Evolutionary conservation across 176 grass and related monocot species (phyloP).

Genomic region (Themeda triandra): DNA sequence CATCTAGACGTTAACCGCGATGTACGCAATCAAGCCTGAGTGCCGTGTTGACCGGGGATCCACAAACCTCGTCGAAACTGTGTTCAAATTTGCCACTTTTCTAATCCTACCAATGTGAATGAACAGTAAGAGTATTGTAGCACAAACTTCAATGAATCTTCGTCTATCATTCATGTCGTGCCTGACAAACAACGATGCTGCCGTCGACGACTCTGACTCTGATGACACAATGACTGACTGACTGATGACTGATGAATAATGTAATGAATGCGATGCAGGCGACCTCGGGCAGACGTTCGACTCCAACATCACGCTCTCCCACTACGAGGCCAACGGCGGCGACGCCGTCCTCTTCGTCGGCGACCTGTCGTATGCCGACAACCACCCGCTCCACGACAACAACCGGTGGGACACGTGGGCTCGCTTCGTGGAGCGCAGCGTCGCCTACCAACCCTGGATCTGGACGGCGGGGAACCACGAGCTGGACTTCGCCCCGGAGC

Average conservation of each 20-base stretch:
- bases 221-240: too few species aligned
- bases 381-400: slow-evolving; percentile 59
- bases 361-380: slow-evolving; percentile 72
- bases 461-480: slow-evolving; percentile 78
- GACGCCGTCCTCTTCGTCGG: slow-evolving; percentile 57
- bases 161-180: too few species aligned
- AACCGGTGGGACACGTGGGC: slow-evolving; percentile 68
- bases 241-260: background rate
- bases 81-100: background rate
- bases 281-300: slow-evolving; percentile 78
- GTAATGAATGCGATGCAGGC: slow-evolving; percentile 16
- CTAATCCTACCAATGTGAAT: too few species aligned
- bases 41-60: background rate
- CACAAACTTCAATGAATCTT: too few species aligned
- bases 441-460: slow-evolving; percentile 63
- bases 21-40: background rate
- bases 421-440: slow-evolving; percentile 55
- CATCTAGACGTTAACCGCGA: background rate
- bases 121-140: too few species aligned
- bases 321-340: slow-evolving; percentile 42
- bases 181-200: too few species aligned
- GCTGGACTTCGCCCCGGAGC: slow-evolving; percentile 51
- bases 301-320: slow-evolving; percentile 58
- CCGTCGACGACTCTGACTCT: background rate
- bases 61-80: background rate